Evolutionary conservation across 2,329 filamentous ascomycete genomes (phyloP).

Genomic region (Pochonia chlamydosporia): DNA sequence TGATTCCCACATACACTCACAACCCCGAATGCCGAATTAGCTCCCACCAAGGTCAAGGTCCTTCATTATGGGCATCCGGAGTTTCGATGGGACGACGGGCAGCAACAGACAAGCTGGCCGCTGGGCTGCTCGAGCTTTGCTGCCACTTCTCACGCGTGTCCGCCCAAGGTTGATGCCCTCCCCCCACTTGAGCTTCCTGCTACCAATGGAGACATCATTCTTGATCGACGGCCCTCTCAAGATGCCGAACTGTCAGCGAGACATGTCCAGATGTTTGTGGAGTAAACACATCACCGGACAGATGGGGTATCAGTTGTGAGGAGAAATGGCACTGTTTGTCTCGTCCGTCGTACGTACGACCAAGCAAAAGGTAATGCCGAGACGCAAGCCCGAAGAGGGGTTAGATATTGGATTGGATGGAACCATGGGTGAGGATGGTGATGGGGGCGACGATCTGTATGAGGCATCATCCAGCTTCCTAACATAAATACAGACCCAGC

Average conservation of each 20-base stretch:
- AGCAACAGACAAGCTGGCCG: not conserved
- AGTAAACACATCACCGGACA: conserved; percentile 3
- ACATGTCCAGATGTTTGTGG: conserved; percentile 1
- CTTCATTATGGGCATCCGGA: not conserved
- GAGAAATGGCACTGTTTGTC: not conserved
- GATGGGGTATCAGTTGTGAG: not conserved
- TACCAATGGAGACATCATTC: not conserved
- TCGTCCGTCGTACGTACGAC: not conserved
- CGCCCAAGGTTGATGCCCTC: not conserved
- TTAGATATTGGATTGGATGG: not conserved
- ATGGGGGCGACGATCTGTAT: not conserved
- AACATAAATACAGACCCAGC: conserved; percentile 5
- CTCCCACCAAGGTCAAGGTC: conserved; percentile 3
- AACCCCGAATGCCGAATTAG: conserved; percentile 16
- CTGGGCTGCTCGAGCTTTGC: not conserved
- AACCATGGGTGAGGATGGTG: not conserved
- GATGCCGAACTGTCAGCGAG: conserved; percentile 11
- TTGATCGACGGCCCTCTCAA: not conserved
- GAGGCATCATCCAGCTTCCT: not conserved
- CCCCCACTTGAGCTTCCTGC: not conserved
- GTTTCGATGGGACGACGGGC: not conserved
- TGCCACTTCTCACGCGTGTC: no score
- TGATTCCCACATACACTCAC: not conserved
- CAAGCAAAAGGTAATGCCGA: not conserved
- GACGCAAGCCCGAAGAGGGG: not conserved